Evolutionary conservation across 139 green algal genomes (phyloP).

Genomic region (Chlamydomonas applanata): DNA sequence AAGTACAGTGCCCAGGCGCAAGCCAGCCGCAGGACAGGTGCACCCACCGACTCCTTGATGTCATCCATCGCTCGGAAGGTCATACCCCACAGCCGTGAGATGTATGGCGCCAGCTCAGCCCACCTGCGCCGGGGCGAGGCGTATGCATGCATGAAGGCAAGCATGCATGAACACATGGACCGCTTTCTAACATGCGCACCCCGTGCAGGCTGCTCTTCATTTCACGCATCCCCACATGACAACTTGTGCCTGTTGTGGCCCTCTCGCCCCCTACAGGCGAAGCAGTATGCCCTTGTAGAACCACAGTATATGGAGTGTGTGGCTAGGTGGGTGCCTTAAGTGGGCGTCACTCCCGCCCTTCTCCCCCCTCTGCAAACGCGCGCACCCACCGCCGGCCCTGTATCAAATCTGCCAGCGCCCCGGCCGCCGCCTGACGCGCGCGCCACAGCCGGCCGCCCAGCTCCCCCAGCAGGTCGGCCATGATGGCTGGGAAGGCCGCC

Average conservation of each 20-base stretch:
- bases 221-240: too few relatives aligned
- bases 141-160: neutral
- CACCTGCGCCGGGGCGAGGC: constrained; percentile 55
- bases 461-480: constrained; percentile 65
- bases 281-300: too few relatives aligned
- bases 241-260: too few relatives aligned
- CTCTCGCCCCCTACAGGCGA: too few relatives aligned
- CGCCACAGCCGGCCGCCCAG: constrained; percentile 82
- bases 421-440: constrained; percentile 70
- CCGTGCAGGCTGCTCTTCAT: too few relatives aligned
- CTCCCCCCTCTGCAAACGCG: neutral
- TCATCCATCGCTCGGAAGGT: constrained; percentile 78
- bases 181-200: too few relatives aligned
- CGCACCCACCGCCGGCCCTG: constrained; percentile 48
- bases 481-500: constrained; percentile 65
- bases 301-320: too few relatives aligned
- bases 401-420: constrained; percentile 77
- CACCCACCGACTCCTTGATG: constrained; percentile 80
- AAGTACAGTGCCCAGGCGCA: neutral
- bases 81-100: constrained; percentile 75
- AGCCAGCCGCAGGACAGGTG: too few relatives aligned
- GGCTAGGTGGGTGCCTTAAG: too few relatives aligned
- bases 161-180: neutral
- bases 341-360: neutral
- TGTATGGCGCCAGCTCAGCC: constrained; percentile 57